phyloP scores from a whole-genome alignment of 371 early-diverging fungal species.

The Conidiobolus incongruus region DNA sequence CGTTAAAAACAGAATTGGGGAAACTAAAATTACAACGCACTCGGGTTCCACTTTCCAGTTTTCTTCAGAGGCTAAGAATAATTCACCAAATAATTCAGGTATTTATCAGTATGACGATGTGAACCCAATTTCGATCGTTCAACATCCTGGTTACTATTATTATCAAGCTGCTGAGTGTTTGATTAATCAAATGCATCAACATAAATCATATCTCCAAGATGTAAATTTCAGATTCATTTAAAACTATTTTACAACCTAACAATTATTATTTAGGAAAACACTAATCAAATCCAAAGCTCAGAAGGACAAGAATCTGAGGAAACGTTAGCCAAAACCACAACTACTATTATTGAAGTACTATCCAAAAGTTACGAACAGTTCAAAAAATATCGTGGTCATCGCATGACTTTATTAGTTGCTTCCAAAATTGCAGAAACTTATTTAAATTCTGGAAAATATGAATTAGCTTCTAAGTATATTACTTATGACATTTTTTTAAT shows the following conservation, averaged over 20 bases:
- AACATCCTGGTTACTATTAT: constrained; percentile 72
- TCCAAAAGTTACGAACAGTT: constrained; percentile 79
- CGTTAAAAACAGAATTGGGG: constrained; percentile 6
- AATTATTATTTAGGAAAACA: no score
- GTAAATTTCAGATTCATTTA: no score
- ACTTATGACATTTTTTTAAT: background rate
- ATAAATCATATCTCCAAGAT: constrained; percentile 20
- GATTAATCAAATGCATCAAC: constrained; percentile 34
- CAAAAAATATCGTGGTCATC: constrained; percentile 37
- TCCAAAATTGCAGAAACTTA: constrained; percentile 72
- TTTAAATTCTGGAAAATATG: constrained; percentile 45
- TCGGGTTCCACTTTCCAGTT: constrained; percentile 6
- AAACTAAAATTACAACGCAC: constrained; percentile 8
- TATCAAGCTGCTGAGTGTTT: constrained; percentile 52
- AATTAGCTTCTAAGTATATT: constrained; percentile 53
- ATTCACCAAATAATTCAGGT: background rate
- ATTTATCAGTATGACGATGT: constrained; percentile 7
- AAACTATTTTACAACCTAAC: no score
- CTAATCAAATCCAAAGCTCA: background rate
- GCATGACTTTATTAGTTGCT: constrained; percentile 67
- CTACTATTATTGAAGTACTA: constrained; percentile 45
- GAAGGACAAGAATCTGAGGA: constrained; percentile 7
- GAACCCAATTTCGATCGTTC: constrained; percentile 40
- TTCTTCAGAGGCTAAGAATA: constrained; percentile 6
- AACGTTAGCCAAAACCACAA: constrained; percentile 32